Base-by-base conservation (phyloP, 495 filamentous ascomycete species). In the Xylona heveae region DNA sequence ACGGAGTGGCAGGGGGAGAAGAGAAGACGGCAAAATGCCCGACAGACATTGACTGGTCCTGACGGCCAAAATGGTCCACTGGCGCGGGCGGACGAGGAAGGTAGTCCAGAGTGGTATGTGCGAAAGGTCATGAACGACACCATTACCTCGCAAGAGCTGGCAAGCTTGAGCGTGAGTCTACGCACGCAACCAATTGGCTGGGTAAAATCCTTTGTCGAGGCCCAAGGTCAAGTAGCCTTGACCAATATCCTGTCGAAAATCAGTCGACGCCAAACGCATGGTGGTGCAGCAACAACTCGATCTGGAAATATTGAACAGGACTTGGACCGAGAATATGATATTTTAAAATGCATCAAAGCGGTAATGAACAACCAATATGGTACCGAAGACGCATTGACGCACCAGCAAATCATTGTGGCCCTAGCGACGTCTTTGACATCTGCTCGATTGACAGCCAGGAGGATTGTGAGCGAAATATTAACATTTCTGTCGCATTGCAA, bases 341-440 rank as follows among this genome's bases (percentile, higher is more conserved):
- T 97, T 42, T 68, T 90, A 38, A 97, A 97, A 55, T 95, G 90
- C 54, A 51, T 97, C 31, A 97, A 95, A 54, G 80, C 82, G 29
- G 52, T 95, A 29, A 90, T 95, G 76, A 97, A 97, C 64, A 97
- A 91, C 63, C 92, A 92, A 46, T 95, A 85, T 53, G 88, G 88
- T 28, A 90, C 88, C 19, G 90, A 97, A 43, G 83, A 97, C 64
- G 88, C 90, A n/a, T 60, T 97, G 28, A 57, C 64, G 22, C 88
- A 97, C 49, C 76, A 88, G 44, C 72, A 79, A 42, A 77, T 94
- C 36, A 72, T 94, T 34, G 74, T 82, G 33, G 78, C 90, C 6
- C 64, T 97, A 22, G 79, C 77, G 32, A 85, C 70, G 29, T 91
- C 80, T 16, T 57, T 97, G 28, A 74, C 81, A 22, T 93, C 84